Conservation (phyloP, 2,329 filamentous ascomycete species). For the Botrytis elliptica region DNA sequence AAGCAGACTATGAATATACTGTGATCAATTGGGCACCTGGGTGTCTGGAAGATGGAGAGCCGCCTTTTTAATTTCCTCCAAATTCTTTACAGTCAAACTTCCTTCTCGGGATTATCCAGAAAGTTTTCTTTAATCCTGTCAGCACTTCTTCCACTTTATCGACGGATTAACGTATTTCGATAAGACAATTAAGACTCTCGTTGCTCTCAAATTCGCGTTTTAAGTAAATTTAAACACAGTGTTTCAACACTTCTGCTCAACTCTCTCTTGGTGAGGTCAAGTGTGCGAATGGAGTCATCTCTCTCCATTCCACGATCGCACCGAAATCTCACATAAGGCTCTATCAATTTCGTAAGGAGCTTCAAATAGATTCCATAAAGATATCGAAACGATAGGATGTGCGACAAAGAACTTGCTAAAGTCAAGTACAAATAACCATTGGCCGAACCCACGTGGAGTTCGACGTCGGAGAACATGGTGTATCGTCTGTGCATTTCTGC, state of each 20-base stretch:
- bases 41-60: not conserved
- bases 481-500: too few relatives aligned
- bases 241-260: not conserved
- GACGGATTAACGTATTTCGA: not conserved
- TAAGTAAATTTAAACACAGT: not conserved
- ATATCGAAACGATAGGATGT: not conserved
- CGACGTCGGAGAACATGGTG: too few relatives aligned
- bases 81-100: not conserved
- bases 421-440: too few relatives aligned
- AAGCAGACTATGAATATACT: not conserved
- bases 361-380: not conserved
- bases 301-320: not conserved
- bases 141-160: slow-evolving; percentile 11
- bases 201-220: not conserved
- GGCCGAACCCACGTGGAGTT: too few relatives aligned
- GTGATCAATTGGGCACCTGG: not conserved
- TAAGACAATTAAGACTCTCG: not conserved
- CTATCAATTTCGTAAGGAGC: not conserved
- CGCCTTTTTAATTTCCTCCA: not conserved
- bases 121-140: not conserved
- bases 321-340: not conserved
- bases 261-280: not conserved
- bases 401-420: not conserved
- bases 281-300: not conserved
- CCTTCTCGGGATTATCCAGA: not conserved